A percentile compares a stretch with the other conserved stretches of the same genome.
phyloP scores from a whole-genome alignment of 345 rosid species.

The Carallia pectinifolia region DNA sequence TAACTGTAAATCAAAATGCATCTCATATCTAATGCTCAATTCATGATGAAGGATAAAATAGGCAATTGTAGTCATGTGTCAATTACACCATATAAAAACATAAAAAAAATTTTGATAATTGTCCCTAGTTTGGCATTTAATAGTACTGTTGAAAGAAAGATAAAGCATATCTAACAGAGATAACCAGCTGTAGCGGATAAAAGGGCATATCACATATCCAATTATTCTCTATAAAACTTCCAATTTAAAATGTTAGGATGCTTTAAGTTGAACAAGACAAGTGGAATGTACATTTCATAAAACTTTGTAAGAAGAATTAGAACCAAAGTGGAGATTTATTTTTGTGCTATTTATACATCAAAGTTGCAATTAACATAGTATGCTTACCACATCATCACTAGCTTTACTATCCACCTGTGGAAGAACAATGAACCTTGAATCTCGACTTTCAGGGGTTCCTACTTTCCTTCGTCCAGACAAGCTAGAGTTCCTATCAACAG shows the following conservation, averaged over 20 bases:
- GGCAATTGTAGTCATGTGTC: too few species aligned
- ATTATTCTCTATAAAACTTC: neutral
- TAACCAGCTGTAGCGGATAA: neutral
- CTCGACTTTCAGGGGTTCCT: conserved; percentile 64
- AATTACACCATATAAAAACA: too few species aligned
- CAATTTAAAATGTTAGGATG: neutral
- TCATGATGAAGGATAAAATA: too few species aligned
- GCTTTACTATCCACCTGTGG: conserved; percentile 94
- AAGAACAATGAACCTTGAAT: conserved; percentile 78
- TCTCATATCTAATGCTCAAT: too few species aligned
- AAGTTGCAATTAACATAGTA: conserved; percentile 5
- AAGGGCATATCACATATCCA: neutral
- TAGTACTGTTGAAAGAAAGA: neutral
- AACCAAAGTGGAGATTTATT: conserved; percentile 1
- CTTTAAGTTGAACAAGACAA: neutral
- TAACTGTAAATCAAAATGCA: too few species aligned
- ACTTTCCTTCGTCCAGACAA: conserved; percentile 63
- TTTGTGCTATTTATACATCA: neutral
- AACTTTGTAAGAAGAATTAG: neutral
- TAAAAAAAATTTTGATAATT: neutral
- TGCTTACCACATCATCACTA: conserved; percentile 88
- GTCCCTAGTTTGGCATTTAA: neutral
- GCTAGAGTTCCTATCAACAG: conserved; percentile 62
- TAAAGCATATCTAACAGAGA: neutral
- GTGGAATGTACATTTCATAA: neutral